Evolutionary conservation across 805 yeast species (phyloP).

Genomic region (Wickerhamomyces ciferrii): DNA sequence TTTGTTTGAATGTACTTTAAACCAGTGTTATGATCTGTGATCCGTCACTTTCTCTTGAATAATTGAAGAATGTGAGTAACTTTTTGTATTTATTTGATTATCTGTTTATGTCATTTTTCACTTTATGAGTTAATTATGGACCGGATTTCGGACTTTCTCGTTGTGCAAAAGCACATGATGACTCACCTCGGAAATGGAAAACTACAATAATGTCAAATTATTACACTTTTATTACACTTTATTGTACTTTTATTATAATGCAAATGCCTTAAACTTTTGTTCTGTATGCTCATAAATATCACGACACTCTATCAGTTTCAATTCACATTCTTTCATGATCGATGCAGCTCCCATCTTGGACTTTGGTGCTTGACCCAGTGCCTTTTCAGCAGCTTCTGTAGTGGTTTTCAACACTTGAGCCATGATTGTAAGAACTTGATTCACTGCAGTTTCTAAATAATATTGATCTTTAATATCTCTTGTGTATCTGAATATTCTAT

Average conservation of each 20-base stretch:
- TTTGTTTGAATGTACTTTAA: too few species aligned
- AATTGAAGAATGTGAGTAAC: too few species aligned
- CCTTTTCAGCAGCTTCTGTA: conserved; percentile 29
- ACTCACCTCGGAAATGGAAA: neutral
- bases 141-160: neutral
- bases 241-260: neutral
- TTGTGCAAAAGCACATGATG: neutral
- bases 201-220: too few species aligned
- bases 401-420: conserved; percentile 44
- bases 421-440: conserved; percentile 55
- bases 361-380: conserved; percentile 31
- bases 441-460: conserved; percentile 32
- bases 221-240: too few species aligned
- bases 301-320: conserved; percentile 59
- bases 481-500: conserved; percentile 41
- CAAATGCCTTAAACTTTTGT: conserved; percentile 4
- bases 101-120: neutral
- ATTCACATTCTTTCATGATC: conserved; percentile 67
- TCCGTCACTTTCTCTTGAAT: too few species aligned
- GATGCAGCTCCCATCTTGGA: conserved; percentile 54
- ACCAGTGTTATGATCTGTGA: too few species aligned
- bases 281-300: conserved; percentile 23
- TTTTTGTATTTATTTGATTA: too few species aligned
- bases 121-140: neutral
- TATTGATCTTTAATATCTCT: neutral